Percentiles rank a stretch among this genome's conserved stretches.
These are phyloP conservation scores for Chamaecyparis obtusa DNA, from an alignment of 75 land plant genomes.

Conservation along the genomic window DNA sequence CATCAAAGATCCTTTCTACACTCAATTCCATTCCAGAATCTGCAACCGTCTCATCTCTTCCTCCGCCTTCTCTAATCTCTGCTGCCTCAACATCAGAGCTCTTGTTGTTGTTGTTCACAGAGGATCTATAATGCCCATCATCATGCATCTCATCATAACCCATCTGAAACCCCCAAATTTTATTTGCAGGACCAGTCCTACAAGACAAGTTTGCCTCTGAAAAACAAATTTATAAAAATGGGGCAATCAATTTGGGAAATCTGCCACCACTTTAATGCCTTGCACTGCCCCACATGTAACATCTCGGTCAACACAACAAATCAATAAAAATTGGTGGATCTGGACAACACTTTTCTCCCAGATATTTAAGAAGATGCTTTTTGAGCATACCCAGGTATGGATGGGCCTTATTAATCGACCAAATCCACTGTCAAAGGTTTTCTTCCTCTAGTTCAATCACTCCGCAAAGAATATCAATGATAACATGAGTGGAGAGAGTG, in stretches of 20 bases:
- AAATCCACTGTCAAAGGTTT: no score
- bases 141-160: not conserved
- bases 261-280: not conserved
- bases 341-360: not conserved
- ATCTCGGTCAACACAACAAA: not conserved
- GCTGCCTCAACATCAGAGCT: not conserved
- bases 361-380: not conserved
- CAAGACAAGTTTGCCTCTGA: not conserved
- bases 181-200: not conserved
- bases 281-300: not conserved
- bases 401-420: no score
- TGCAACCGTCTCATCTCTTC: not conserved
- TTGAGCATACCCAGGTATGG: not conserved
- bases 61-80: conserved; percentile 4
- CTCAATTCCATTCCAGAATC: not conserved
- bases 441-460: no score
- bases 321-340: not conserved
- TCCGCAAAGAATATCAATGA: no score
- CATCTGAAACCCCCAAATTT: not conserved
- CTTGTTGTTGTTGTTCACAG: not conserved
- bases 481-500: no score
- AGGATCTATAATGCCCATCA: not conserved
- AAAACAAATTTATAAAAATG: not conserved
- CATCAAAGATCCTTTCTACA: conserved; percentile 19
- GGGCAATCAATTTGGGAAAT: not conserved